phyloP scores from a whole-genome alignment of 2,329 filamentous ascomycete genomes.

The Tolypocladium tropicale region DNA sequence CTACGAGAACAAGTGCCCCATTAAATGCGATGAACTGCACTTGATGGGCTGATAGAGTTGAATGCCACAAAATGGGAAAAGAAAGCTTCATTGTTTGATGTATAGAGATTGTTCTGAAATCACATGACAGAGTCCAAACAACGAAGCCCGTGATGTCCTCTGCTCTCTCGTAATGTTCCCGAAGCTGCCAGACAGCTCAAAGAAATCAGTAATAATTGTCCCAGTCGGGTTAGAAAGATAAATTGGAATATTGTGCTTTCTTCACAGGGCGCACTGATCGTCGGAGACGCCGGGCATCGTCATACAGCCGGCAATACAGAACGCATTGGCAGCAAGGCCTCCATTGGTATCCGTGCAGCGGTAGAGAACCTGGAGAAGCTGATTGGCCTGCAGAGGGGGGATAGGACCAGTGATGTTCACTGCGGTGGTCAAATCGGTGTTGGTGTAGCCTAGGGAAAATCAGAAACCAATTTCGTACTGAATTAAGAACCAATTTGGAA shows the following conservation, averaged over 20 bases:
- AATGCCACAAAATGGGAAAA: neutral
- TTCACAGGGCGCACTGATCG: neutral
- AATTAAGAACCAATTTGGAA: no score
- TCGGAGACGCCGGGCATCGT: neutral
- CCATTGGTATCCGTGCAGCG: neutral
- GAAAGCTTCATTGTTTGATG: neutral
- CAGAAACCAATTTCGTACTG: no score
- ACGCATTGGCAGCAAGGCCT: neutral
- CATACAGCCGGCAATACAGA: neutral
- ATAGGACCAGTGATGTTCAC: neutral
- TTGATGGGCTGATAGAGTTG: neutral
- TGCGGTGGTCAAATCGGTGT: neutral
- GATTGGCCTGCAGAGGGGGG: neutral
- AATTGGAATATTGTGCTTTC: neutral
- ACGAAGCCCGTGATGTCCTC: neutral
- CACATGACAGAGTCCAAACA: neutral
- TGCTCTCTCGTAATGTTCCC: neutral
- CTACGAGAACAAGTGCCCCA: no score
- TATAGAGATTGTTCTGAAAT: neutral
- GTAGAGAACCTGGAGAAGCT: neutral
- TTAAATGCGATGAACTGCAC: no score
- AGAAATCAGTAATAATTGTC: neutral
- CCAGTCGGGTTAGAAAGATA: neutral
- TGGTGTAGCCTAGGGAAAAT: neutral
- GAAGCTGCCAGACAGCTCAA: neutral